A percentile compares a stretch with the other conserved stretches of the same genome.
phyloP scores from a whole-genome alignment of 768 basidiomycete genomes.

The Phaeotremella skinneri region DNA sequence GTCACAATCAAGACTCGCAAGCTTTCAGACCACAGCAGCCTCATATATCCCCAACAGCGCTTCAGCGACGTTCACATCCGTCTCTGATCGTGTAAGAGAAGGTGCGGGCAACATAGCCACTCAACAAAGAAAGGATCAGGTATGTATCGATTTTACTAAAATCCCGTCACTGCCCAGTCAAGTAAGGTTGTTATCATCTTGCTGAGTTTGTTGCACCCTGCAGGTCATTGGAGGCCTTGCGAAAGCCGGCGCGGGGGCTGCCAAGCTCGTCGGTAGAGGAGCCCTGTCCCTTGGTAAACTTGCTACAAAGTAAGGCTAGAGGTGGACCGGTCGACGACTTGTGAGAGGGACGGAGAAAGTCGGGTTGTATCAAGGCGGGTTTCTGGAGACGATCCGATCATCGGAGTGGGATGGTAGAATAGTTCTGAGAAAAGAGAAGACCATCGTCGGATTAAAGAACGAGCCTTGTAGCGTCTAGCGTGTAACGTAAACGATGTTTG shows the following conservation, averaged over 20 bases:
- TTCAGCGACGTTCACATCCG: constrained; percentile 14
- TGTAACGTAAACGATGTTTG: too few relatives aligned
- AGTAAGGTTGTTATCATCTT: not conserved
- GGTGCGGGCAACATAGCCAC: constrained; percentile 20
- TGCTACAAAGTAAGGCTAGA: constrained; percentile 15
- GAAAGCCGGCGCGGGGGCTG: constrained; percentile 27
- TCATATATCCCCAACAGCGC: constrained; percentile 23
- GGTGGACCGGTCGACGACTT: too few relatives aligned
- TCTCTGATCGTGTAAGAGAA: constrained; percentile 10
- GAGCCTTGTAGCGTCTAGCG: too few relatives aligned
- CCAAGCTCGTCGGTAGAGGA: constrained; percentile 27
- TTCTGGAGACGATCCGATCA: too few relatives aligned
- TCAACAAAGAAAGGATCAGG: constrained; percentile 24
- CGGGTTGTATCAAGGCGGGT: too few relatives aligned
- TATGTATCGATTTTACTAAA: constrained; percentile 5
- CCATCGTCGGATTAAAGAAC: too few relatives aligned
- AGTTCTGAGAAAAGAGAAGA: too few relatives aligned
- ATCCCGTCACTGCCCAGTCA: not conserved
- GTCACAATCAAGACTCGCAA: constrained; percentile 5
- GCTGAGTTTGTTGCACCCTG: not conserved
- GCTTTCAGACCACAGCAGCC: constrained; percentile 19
- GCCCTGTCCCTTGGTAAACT: constrained; percentile 31
- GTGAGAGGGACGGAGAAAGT: too few relatives aligned
- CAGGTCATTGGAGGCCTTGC: constrained; percentile 20
- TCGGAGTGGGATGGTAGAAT: too few relatives aligned